Evolutionary conservation across 306 rosid species (phyloP), one percentile per base, ranked within the genome.

Genomic region (Parietaria judaica): DNA sequence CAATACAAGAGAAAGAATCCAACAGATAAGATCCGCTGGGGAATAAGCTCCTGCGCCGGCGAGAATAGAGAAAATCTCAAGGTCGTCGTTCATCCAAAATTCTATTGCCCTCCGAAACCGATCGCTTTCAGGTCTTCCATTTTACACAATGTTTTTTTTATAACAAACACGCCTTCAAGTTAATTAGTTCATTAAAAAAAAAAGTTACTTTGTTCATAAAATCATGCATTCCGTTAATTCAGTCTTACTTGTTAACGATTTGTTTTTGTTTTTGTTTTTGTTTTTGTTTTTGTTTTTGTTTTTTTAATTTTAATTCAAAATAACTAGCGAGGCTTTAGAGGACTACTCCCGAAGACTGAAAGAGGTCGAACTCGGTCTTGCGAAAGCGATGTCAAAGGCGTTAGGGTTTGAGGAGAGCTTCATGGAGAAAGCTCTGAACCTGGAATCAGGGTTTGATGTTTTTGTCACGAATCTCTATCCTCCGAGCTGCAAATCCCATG

Each of bases 1-100:
- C 14, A 51, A 10, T 71, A 53, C 7, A 10, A 10, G 6, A 68
- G 60, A 66, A 79, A 51, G 39, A 47, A 49, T 3, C 35, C 80
- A 6, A 60, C 11, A 0, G 82, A 79, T 50, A 63, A 54, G 71
- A 69, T 82, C 5, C 58, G 72, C 38, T 76, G 84, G 84, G 77
- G 11, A 5, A 15, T 36, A 34, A 58, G 57, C 52, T 64, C 63
- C 1, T 47, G 75, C 16, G n/a, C 48, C 8, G 76, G 66, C 6
- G 89, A 80, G 60, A 78, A 80, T 10, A 80, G 86, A 63, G 86
- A 84, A 69, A 60, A 68, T 63, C 62, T 84, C 48, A 84, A 84
- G 47, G 60, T 78, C 44, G 10, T 68, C 3, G 64, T 76, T 5
- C 84, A 84, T 67, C 86, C 86, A 36, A 23, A 56, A 1, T 65